These are phyloP conservation scores for Aspergillus jensenii DNA, from an alignment of 2,329 filamentous ascomycete genomes.

Conservation along the genomic window DNA sequence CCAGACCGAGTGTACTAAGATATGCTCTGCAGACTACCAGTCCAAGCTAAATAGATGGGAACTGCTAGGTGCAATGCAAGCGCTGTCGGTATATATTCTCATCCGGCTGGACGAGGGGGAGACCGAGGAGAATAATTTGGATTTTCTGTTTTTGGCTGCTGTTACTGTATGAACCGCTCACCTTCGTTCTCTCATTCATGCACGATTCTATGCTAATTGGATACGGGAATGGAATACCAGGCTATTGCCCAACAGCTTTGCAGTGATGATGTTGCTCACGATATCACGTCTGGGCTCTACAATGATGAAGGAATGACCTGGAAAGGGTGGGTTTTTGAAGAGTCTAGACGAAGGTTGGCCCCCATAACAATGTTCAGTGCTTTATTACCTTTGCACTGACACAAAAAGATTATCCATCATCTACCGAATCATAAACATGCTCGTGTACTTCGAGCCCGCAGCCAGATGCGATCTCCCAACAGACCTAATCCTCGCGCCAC, in stretches of 20 bases:
- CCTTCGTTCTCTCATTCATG: background rate
- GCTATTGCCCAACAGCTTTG: background rate
- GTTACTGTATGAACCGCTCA: background rate
- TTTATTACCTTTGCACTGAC: too few species aligned
- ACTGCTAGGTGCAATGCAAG: conserved; percentile 45
- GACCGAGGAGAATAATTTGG: conserved; percentile 45
- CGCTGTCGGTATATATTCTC: conserved; percentile 46
- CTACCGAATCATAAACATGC: conserved; percentile 43
- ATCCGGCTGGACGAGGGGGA: conserved; percentile 46
- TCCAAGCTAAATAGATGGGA: conserved; percentile 29
- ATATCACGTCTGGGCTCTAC: background rate
- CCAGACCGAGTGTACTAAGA: conserved; percentile 35
- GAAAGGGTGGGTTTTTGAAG: background rate
- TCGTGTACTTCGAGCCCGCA: conserved; percentile 46
- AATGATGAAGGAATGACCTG: background rate
- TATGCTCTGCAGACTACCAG: conserved; percentile 26
- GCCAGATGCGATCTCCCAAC: conserved; percentile 35
- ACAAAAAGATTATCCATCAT: conserved; percentile 37
- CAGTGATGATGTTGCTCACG: background rate
- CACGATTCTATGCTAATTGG: background rate
- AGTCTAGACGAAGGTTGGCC: background rate
- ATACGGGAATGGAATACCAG: background rate
- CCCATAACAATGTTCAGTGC: background rate
- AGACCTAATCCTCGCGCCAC: conserved; percentile 43
- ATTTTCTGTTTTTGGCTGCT: conserved; percentile 31